These are phyloP conservation scores for Zizania palustris DNA, from an alignment of 202 grass and related monocot genomes.

Conservation along the genomic window DNA sequence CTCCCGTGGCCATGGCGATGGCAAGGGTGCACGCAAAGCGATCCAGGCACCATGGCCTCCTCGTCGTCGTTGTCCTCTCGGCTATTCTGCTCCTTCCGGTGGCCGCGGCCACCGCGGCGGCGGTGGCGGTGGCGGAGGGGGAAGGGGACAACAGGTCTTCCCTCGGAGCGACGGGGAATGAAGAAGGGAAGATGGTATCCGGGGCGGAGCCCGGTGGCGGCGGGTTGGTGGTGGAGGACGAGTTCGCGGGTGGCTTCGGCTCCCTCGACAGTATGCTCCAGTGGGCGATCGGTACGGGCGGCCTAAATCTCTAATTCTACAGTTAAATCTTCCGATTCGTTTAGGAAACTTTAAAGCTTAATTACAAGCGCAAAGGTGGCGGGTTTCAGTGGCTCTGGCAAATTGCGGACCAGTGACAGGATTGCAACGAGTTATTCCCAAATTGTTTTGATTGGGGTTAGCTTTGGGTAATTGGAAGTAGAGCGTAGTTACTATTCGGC, in stretches of 20 bases:
- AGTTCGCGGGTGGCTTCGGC: conserved; percentile 76
- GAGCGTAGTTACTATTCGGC: not conserved
- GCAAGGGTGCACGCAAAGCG: conserved; percentile 5
- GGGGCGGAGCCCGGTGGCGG: conserved; percentile 19
- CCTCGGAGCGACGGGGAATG: conserved; percentile 33
- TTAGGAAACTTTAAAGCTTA: not conserved
- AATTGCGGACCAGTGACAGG: not conserved
- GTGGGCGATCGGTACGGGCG: conserved; percentile 81
- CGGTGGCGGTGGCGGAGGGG: conserved; percentile 20
- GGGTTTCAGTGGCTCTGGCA: not conserved
- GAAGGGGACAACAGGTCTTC: conserved; percentile 26
- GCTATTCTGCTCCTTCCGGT: conserved; percentile 22
- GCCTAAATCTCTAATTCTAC: conserved; percentile 1
- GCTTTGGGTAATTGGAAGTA: conserved; percentile 11
- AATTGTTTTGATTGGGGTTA: not conserved
- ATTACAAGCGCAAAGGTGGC: not conserved
- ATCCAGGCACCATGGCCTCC: not conserved
- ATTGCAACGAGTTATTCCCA: not conserved
- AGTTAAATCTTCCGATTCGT: conserved; percentile 1
- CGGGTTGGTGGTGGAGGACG: conserved; percentile 49
- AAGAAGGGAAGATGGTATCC: conserved; percentile 17
- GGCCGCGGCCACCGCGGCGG: conserved; percentile 12
- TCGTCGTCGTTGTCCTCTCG: not conserved
- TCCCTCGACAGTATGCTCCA: conserved; percentile 94
- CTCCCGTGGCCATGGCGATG: conserved; percentile 31